Evolutionary conservation across 2,329 filamentous ascomycete species (phyloP).

Genomic region (Cadophora sp.): DNA sequence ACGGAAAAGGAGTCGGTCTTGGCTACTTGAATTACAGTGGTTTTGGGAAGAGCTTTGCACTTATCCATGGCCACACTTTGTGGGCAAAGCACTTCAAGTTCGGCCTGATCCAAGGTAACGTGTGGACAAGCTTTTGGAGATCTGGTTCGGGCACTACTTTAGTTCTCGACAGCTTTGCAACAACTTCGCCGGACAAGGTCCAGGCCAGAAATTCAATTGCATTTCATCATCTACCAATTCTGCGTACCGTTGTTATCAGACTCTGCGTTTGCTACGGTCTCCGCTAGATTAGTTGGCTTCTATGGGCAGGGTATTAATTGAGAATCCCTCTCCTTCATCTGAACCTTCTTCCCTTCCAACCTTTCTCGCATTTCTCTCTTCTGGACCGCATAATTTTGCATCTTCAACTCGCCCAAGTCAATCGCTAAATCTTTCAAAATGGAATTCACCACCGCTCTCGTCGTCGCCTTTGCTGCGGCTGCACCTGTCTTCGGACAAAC

Average conservation of each 20-base stretch:
- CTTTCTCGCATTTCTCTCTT: background rate
- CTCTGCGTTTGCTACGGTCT: background rate
- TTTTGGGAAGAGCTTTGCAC: conserved; percentile 11
- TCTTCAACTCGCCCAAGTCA: conserved; percentile 22
- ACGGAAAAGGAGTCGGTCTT: conserved; percentile 35
- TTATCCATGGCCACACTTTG: background rate
- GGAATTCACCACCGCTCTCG: conserved; percentile 39
- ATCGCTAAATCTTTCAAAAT: conserved; percentile 38
- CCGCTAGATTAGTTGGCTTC: background rate
- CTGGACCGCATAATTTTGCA: conserved; percentile 10
- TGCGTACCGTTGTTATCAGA: background rate
- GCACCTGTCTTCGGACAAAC: conserved; percentile 14
- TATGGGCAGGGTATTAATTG: background rate
- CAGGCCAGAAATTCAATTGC: conserved; percentile 1
- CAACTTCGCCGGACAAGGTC: background rate
- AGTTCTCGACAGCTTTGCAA: background rate
- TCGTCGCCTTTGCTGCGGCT: conserved; percentile 21
- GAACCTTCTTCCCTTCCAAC: conserved; percentile 13
- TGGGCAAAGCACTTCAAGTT: background rate
- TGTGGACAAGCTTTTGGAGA: background rate
- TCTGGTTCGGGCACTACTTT: conserved; percentile 11
- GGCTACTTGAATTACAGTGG: conserved; percentile 20
- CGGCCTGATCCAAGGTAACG: conserved; percentile 1
- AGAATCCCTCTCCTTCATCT: background rate
- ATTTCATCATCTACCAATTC: background rate